Evolutionary conservation across 2,329 filamentous ascomycete genomes (phyloP), one percentile per base, ranked within the genome.

Genomic region (Fusarium paranaense): DNA sequence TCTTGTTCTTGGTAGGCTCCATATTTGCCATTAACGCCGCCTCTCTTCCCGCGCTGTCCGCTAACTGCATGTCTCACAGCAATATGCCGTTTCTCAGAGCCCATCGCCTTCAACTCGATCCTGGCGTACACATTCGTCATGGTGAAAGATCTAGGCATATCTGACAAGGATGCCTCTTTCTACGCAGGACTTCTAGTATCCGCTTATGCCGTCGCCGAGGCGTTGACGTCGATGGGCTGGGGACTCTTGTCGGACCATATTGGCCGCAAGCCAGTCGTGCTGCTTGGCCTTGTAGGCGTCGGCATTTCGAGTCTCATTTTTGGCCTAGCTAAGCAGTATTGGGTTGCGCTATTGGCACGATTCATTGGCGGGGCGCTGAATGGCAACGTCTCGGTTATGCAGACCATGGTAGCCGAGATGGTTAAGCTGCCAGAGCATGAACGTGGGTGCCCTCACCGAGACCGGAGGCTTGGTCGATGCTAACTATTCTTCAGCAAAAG

Each of bases 51-150:
- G 47, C 6, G 4, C 27, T 18, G 47, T 32, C n/a, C 54, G 22
- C 66, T 69, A 22, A 65, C 54, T 18, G 13, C 58, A 38, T 6
- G 42, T 11, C 33, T 35, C 60, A 5, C 64, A 78, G 76, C 74
- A 70, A 78, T 78, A 78, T 78, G 76, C 64, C 76, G 76, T 37
- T 78, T 98, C 30, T 93, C 93, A 64, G 95, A 98, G 81, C 95
- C 98, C 85, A 97, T 95, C 1, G 95, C 95, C 1, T 89, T 98
- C 80, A 98, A 98, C 82, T 97, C 94, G 18, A 97, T 98, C 78
- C 92, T 92, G 35, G 95, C 95, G 2, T 98, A 98, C 82, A 89
- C 98, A 2, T 95, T 95, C 1, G 90, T 94, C 78, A 97, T 98
- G 95, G 91, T 94, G 4, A 90, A 91, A 40, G 90, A 90, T 3